Evolutionary conservation across 1,139 yeast species (phyloP), one percentile per base, ranked within the genome.

Genomic region (Debaryomyces sp.): DNA sequence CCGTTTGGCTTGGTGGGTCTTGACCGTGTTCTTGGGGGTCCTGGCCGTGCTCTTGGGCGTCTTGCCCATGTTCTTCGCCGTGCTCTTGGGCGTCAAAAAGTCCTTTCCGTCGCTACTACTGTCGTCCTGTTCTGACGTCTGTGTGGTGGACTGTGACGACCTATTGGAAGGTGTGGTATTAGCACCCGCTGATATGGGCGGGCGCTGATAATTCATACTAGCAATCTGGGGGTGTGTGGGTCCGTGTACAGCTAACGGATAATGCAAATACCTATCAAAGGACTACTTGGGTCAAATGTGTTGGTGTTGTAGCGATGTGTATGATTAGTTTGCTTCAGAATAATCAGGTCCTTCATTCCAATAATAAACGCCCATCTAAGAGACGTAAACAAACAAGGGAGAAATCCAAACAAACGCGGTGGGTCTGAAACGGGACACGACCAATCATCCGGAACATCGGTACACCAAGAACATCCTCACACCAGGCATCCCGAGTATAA

Each of bases 141-240:
- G 51, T 26, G 46, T 51, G 13, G 52, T 50, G 17, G 50, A 41
- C 30, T 42, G 46, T n/a, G 53, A 47, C 41, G 53, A 45, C 27
- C 41, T 45, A 22, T 37, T 43, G 6, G 50, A 34, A 10, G 50
- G 47, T 18, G 54, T 48, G 23, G 50, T 44, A 32, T 45, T 52
- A 39, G 63, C 60, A 52, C 63, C 67, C 58, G 62, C 62, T 46
- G 54, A 50, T 30, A 55, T 46, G 40, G 55, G 66, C 62, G 67
- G 67, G 61, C 67, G 68, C 59, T 50, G 63, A 45, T 54, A 55
- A 41, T 58, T 61, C 69, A 65, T 35, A 13, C 41, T 45, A 32
- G 34, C 48, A 44, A 45, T 41, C 34, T 41, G 23, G 3, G 27
- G 22, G 27, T 21, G 36, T 41, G 36, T n/a, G 36, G 21, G 13